Evolutionary conservation across 495 filamentous ascomycete genomes (phyloP).

Genomic region (Neurospora sp.): DNA sequence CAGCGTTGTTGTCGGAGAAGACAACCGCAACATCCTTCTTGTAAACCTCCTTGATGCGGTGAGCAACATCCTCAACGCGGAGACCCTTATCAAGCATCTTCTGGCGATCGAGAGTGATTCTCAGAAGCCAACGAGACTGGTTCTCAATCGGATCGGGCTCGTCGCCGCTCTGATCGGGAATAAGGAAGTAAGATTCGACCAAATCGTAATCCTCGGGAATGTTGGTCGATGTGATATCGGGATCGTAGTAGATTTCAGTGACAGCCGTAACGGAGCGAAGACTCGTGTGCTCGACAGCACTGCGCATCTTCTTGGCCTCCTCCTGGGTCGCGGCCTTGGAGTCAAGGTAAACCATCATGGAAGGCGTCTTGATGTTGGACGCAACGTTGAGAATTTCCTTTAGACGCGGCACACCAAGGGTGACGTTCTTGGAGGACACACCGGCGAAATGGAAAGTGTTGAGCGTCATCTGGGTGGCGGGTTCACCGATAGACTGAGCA

Average conservation of each 20-base stretch:
- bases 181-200: constrained; percentile 93
- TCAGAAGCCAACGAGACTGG: constrained; percentile 91
- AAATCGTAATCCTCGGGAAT: constrained; percentile 86
- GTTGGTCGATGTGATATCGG: constrained; percentile 72
- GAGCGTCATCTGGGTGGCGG: constrained; percentile 97
- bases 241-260: constrained; percentile 96
- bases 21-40: constrained; percentile 82
- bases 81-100: constrained; percentile 93
- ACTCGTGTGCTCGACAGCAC: constrained; percentile 88
- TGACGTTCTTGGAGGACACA: constrained; percentile 99
- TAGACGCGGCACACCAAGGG: constrained; percentile 93
- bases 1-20: constrained; percentile 96
- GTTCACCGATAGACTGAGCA: constrained; percentile 96
- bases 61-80: constrained; percentile 84
- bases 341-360: constrained; percentile 87
- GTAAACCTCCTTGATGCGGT: constrained; percentile 77
- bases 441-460: constrained; percentile 99
- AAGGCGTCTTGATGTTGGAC: constrained; percentile 95
- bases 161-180: constrained; percentile 69
- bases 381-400: constrained; percentile 99
- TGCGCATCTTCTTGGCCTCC: constrained; percentile 74
- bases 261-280: constrained; percentile 81
- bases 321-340: constrained; percentile 53
- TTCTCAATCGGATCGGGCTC: constrained; percentile 49
- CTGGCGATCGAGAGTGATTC: constrained; percentile 84